Evolutionary conservation across 2,329 filamentous ascomycete genomes (phyloP).

Genomic region (Diaporthe australafricana): DNA sequence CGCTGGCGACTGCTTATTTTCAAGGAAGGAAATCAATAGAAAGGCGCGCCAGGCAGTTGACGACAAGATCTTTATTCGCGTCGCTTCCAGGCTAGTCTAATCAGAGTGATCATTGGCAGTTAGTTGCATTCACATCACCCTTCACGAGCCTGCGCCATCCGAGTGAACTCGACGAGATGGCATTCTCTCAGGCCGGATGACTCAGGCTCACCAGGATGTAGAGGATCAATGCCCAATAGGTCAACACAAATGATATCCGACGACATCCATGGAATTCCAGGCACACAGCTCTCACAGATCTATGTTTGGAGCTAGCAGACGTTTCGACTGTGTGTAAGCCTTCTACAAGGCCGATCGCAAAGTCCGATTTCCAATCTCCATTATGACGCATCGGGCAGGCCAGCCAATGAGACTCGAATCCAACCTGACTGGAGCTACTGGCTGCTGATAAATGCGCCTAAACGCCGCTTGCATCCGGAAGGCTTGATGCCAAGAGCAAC

Average conservation of each 20-base stretch:
- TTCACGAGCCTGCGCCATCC: too few relatives aligned
- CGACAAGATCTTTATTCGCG: too few relatives aligned
- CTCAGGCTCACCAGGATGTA: background rate
- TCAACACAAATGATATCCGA: background rate
- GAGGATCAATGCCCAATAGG: background rate
- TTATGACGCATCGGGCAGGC: constrained; percentile 24
- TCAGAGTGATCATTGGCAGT: too few relatives aligned
- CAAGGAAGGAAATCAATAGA: too few relatives aligned
- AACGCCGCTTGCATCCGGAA: background rate
- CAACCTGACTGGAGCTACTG: background rate
- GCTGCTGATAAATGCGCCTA: constrained; percentile 33
- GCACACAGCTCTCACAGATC: background rate
- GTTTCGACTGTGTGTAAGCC: too few relatives aligned
- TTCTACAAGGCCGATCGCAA: background rate
- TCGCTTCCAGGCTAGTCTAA: too few relatives aligned
- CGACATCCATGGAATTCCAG: too few relatives aligned
- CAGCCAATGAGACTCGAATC: constrained; percentile 10
- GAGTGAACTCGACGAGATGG: too few relatives aligned
- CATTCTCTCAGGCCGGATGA: background rate
- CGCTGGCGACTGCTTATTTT: too few relatives aligned
- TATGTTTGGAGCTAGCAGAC: background rate
- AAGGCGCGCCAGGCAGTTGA: too few relatives aligned
- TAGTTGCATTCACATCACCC: too few relatives aligned
- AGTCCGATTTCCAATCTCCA: constrained; percentile 31
- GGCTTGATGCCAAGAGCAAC: constrained; percentile 4